These are phyloP conservation scores for Leavenworthia alabamica DNA, from an alignment of 345 rosid species.

Conservation along the genomic window DNA sequence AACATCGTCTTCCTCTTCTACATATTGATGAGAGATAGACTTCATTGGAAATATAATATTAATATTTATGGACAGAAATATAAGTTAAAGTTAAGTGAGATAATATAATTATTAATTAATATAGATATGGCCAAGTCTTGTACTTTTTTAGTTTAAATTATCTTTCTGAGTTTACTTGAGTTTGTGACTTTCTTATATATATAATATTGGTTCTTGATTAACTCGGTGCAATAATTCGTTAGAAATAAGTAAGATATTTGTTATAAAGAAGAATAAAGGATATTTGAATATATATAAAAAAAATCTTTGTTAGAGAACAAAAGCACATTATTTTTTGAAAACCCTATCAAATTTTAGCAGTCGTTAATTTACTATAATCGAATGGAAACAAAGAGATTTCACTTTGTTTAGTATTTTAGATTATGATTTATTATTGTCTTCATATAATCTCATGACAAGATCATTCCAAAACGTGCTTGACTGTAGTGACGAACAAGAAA, in stretches of 20 bases:
- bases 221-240: conserved; percentile 18
- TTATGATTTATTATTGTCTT: not conserved
- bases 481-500: not conserved
- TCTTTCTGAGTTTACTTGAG: conserved; percentile 25
- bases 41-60: conserved; percentile 8
- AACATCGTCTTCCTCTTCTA: conserved; percentile 28
- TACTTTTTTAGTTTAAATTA: conserved; percentile 26
- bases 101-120: conserved; percentile 7
- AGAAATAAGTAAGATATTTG: not conserved
- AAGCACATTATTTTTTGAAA: not conserved
- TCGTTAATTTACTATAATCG: not conserved
- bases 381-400: not conserved
- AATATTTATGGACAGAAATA: conserved; percentile 17
- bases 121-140: conserved; percentile 26
- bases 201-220: conserved; percentile 21
- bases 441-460: not conserved
- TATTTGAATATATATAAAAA: not conserved
- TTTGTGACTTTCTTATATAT: conserved; percentile 25
- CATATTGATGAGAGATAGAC: conserved; percentile 13
- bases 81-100: conserved; percentile 18
- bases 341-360: not conserved
- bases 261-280: conserved; percentile 3
- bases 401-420: not conserved
- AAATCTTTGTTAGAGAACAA: not conserved
- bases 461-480: not conserved